phyloP scores from a whole-genome alignment of 2,329 filamentous ascomycete genomes.

The Sporothrix mexicana region DNA sequence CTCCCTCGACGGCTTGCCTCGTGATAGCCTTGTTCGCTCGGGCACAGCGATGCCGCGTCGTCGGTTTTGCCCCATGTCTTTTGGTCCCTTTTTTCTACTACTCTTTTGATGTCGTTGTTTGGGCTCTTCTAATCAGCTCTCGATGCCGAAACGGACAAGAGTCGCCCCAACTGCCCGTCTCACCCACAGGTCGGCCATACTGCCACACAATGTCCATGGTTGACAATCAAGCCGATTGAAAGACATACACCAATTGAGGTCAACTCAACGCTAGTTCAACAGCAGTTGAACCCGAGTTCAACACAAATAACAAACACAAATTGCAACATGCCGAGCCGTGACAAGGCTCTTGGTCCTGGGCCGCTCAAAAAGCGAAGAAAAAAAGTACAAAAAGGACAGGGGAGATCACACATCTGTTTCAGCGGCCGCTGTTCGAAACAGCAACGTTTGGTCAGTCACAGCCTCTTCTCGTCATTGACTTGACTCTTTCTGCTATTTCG shows the following conservation, averaged over 20 bases:
- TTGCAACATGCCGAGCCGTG: background rate
- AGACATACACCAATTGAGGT: background rate
- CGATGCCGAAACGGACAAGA: background rate
- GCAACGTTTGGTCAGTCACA: slow-evolving; percentile 9
- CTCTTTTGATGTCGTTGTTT: background rate
- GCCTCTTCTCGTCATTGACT: background rate
- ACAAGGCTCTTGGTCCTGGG: background rate
- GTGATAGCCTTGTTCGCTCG: background rate
- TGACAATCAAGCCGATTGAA: background rate
- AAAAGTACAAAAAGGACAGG: slow-evolving; percentile 15
- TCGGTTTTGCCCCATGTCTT: no score
- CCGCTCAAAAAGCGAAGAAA: background rate
- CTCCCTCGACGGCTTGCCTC: background rate
- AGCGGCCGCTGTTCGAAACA: slow-evolving; percentile 29
- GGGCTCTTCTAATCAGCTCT: background rate
- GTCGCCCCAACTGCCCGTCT: background rate
- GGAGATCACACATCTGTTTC: slow-evolving; percentile 30
- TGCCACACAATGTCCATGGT: background rate
- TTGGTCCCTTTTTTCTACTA: no score
- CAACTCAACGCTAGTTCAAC: background rate
- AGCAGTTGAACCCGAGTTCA: background rate
- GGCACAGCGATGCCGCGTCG: background rate
- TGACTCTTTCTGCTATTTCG: background rate
- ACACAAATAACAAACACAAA: background rate
- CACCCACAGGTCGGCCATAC: background rate